These are phyloP conservation scores for Daedaleopsis nitida DNA, from an alignment of 768 basidiomycete genomes.

Conservation along the genomic window DNA sequence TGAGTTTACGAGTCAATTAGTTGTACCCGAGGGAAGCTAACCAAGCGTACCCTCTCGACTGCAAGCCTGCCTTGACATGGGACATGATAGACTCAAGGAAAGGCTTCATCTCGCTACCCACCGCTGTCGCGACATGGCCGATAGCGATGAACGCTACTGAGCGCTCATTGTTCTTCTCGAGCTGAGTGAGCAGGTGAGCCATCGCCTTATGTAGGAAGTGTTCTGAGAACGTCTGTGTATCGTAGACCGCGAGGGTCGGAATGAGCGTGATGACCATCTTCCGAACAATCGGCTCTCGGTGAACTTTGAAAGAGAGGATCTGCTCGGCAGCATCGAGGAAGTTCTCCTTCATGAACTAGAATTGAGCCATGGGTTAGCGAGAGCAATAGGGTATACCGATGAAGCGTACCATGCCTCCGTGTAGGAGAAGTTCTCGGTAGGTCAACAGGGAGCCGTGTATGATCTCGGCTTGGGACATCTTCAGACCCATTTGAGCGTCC, in stretches of 20 bases:
- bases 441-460: constrained; percentile 93
- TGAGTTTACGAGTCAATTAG: constrained; percentile 24
- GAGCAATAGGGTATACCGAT: no score
- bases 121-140: constrained; percentile 90
- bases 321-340: constrained; percentile 89
- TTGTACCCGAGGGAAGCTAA: background rate
- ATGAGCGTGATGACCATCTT: constrained; percentile 96
- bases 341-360: constrained; percentile 83
- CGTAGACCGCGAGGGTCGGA: constrained; percentile 92
- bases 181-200: constrained; percentile 84
- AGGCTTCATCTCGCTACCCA: constrained; percentile 93
- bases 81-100: constrained; percentile 91
- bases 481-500: constrained; percentile 84
- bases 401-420: constrained; percentile 86
- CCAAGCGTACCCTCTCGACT: constrained; percentile 74
- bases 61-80: constrained; percentile 87
- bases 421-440: constrained; percentile 86
- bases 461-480: constrained; percentile 78
- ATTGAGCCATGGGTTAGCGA: background rate
- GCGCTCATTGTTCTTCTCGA: constrained; percentile 88
- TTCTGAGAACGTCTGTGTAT: constrained; percentile 88
- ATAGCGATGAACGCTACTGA: constrained; percentile 95
- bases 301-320: constrained; percentile 84
- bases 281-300: constrained; percentile 84
- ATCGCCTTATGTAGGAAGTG: constrained; percentile 93